phyloP scores from a whole-genome alignment of 306 rosid species.

The Argentina anserina region DNA sequence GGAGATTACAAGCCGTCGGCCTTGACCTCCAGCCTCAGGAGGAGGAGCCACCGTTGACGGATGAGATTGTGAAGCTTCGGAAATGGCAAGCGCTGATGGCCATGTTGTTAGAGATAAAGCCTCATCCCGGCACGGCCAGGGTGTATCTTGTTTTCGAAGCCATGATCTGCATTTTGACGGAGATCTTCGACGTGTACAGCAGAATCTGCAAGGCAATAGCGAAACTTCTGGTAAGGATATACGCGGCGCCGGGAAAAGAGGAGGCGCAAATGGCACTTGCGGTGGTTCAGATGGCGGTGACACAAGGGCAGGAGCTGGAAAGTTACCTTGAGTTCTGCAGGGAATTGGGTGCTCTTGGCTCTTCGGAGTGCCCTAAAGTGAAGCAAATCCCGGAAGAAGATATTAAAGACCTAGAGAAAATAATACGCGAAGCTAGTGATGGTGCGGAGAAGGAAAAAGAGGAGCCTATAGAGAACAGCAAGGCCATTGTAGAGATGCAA shows the following conservation, averaged over 20 bases:
- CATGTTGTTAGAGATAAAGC: constrained; percentile 50
- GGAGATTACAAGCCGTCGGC: not conserved
- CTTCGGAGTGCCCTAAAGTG: constrained; percentile 55
- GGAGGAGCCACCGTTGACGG: constrained; percentile 35
- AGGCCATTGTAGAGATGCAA: constrained; percentile 24
- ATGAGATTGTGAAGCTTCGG: constrained; percentile 47
- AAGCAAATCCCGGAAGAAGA: constrained; percentile 53
- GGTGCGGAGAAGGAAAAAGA: not conserved
- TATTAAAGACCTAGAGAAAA: constrained; percentile 46
- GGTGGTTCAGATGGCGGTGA: constrained; percentile 47
- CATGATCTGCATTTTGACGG: constrained; percentile 67
- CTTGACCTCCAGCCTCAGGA: not conserved
- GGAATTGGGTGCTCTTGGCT: constrained; percentile 57
- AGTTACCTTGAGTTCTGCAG: constrained; percentile 49
- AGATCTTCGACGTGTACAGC: constrained; percentile 58
- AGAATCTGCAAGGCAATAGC: constrained; percentile 55
- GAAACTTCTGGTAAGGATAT: constrained; percentile 39
- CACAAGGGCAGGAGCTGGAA: constrained; percentile 47
- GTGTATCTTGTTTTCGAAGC: constrained; percentile 57
- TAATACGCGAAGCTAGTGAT: constrained; percentile 34
- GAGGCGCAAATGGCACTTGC: constrained; percentile 51
- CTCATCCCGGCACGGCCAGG: constrained; percentile 1
- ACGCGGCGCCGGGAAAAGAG: constrained; percentile 33
- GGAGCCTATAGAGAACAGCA: not conserved
- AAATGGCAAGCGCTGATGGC: constrained; percentile 54